Percentiles rank a stretch among this genome's conserved stretches.
phyloP scores from a whole-genome alignment of 192 early-diverging fungal species.

The Coemansia nantahalensis region DNA sequence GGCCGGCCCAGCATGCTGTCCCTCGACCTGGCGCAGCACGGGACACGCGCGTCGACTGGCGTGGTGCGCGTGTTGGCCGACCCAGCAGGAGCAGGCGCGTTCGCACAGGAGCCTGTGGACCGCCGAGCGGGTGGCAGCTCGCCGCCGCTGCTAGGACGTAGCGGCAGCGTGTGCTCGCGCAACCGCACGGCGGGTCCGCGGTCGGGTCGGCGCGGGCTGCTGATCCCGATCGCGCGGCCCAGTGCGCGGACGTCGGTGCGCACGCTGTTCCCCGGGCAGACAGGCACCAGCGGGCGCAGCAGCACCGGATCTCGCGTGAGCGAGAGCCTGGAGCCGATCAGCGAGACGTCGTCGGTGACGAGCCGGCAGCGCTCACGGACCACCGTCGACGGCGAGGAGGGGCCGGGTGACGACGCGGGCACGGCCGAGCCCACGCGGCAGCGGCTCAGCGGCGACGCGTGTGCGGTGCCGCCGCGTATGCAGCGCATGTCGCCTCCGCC shows the following conservation, averaged over 20 bases:
- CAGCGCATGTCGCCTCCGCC: not conserved
- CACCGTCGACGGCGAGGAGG: constrained; percentile 27
- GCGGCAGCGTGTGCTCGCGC: constrained; percentile 2
- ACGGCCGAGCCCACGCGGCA: not conserved
- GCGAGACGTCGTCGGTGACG: constrained; percentile 30
- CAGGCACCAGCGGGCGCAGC: constrained; percentile 6
- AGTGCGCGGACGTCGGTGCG: constrained; percentile 37
- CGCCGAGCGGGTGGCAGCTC: not conserved
- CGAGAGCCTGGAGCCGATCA: constrained; percentile 51
- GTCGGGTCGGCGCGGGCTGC: constrained; percentile 34
- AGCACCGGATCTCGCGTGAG: constrained; percentile 35
- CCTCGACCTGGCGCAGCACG: constrained; percentile 24
- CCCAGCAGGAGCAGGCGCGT: not conserved
- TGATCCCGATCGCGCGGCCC: constrained; percentile 44
- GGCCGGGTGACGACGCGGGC: constrained; percentile 5
- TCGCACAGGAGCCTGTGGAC: not conserved
- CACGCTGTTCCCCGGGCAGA: constrained; percentile 21
- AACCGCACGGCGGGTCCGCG: constrained; percentile 12
- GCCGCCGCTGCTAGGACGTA: not conserved
- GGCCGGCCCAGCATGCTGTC: constrained; percentile 48
- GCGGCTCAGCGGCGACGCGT: constrained; percentile 27
- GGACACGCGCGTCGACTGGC: constrained; percentile 14
- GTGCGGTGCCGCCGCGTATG: constrained; percentile 1
- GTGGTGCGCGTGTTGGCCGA: constrained; percentile 30
- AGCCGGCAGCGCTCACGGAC: constrained; percentile 46